phyloP scores from a whole-genome alignment of 2,329 filamentous ascomycete species.

The Sporothrix protearum region DNA sequence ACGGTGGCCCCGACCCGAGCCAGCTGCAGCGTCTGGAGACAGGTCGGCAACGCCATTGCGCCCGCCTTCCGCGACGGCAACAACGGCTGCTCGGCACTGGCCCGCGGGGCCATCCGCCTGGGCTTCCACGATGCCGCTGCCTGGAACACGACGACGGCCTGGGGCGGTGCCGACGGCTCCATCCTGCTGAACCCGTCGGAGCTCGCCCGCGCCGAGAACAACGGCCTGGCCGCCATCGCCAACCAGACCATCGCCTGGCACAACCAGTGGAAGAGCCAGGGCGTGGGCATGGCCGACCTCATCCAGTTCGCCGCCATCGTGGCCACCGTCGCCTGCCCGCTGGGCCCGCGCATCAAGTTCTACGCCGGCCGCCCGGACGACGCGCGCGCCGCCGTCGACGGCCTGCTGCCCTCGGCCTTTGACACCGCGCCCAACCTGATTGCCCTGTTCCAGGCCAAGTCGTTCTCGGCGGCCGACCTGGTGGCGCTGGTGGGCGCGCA shows the following conservation, averaged over 20 bases:
- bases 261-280: conserved; percentile 42
- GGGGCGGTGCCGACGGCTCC: conserved; percentile 44
- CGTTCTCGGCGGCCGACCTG: conserved; percentile 48
- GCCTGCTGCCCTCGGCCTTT: conserved; percentile 44
- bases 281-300: conserved; percentile 42
- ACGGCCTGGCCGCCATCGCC: conserved; percentile 43
- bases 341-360: conserved; percentile 47
- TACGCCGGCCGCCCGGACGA: conserved; percentile 35
- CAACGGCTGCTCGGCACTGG: conserved; percentile 40
- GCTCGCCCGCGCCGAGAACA: conserved; percentile 46
- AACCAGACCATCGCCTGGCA: conserved; percentile 39
- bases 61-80: conserved; percentile 34
- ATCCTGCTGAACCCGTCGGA: conserved; percentile 45
- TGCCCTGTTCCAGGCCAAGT: conserved; percentile 48
- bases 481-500: conserved; percentile 55
- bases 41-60: conserved; percentile 39
- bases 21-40: conserved; percentile 39
- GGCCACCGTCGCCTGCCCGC: conserved; percentile 49
- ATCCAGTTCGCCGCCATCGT: conserved; percentile 43
- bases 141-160: conserved; percentile 40
- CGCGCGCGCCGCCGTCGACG: conserved; percentile 26
- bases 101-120: conserved; percentile 43
- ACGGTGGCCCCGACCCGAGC: conserved; percentile 20
- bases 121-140: conserved; percentile 47
- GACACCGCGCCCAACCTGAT: conserved; percentile 43